Evolutionary conservation across 257 asterid species (phyloP).

Genomic region (Jacaranda copaia): DNA sequence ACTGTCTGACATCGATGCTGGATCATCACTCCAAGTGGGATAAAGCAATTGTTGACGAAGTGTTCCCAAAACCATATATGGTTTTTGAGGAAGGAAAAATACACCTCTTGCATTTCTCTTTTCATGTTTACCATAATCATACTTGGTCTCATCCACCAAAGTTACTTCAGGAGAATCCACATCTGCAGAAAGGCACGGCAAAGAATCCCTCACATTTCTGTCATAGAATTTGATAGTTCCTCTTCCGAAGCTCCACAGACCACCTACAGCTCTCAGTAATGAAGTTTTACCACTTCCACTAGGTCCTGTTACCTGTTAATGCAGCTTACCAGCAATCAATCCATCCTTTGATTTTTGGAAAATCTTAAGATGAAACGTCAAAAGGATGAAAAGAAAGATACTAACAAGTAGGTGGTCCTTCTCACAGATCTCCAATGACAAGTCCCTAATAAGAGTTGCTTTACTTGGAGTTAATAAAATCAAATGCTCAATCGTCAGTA

Average conservation of each 20-base stretch:
- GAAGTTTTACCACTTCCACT: constrained; percentile 99
- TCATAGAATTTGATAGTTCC: constrained; percentile 74
- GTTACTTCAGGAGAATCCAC: constrained; percentile 38
- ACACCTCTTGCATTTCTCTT: constrained; percentile 56
- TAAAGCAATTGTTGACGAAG: constrained; percentile 91
- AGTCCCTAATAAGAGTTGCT: constrained; percentile 71
- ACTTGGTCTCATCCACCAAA: constrained; percentile 35
- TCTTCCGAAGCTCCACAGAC: constrained; percentile 86
- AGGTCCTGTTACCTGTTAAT: constrained; percentile 87
- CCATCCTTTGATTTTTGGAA: constrained; percentile 16
- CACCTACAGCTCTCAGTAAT: constrained; percentile 82
- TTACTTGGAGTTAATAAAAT: constrained; percentile 80
- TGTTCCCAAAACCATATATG: constrained; percentile 92
- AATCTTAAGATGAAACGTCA: constrained; percentile 30
- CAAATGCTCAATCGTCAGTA: constrained; percentile 66
- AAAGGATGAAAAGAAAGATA: constrained; percentile 24
- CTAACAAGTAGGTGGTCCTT: constrained; percentile 80
- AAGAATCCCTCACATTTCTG: constrained; percentile 42
- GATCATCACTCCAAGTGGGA: constrained; percentile 80
- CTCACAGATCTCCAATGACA: constrained; percentile 75
- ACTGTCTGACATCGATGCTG: constrained; percentile 49
- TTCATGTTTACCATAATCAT: constrained; percentile 32
- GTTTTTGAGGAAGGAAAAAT: constrained; percentile 95
- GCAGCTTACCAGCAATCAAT: constrained; percentile 42
- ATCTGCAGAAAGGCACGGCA: constrained; percentile 39